Conservation (phyloP, 2,329 filamentous ascomycete species). For the Sarocladium kiliense region DNA sequence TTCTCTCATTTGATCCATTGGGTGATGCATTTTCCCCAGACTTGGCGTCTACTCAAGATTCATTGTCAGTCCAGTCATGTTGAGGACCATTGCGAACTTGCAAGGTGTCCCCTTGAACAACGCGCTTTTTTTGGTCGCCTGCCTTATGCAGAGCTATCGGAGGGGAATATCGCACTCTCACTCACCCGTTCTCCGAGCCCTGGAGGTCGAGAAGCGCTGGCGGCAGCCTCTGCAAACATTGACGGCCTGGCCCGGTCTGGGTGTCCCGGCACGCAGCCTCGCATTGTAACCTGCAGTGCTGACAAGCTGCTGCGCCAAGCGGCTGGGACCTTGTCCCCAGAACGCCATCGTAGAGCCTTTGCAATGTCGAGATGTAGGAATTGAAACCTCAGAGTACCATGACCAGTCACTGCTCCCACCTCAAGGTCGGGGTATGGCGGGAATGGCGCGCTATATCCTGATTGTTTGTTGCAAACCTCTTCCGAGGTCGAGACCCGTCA, state of each 20-base stretch:
- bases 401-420: background rate
- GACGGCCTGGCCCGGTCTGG: background rate
- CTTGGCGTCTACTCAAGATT: background rate
- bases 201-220: slow-evolving; percentile 23
- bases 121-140: background rate
- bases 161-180: background rate
- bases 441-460: background rate
- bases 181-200: slow-evolving; percentile 21
- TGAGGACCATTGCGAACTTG: background rate
- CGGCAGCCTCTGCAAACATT: background rate
- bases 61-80: background rate
- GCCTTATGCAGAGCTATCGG: background rate
- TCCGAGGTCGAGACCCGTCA: background rate
- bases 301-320: slow-evolving; percentile 4
- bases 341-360: background rate
- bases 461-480: background rate
- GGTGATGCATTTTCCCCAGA: background rate
- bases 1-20: slow-evolving; percentile 16
- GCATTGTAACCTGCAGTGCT: background rate
- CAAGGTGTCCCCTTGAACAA: background rate
- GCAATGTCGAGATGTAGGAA: background rate
- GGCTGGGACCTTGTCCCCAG: background rate
- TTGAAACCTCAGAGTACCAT: background rate
- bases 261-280: background rate
- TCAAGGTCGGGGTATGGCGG: background rate